Evolutionary conservation across 2,329 filamentous ascomycete genomes (phyloP).

Genomic region (Fusarium lateritium): DNA sequence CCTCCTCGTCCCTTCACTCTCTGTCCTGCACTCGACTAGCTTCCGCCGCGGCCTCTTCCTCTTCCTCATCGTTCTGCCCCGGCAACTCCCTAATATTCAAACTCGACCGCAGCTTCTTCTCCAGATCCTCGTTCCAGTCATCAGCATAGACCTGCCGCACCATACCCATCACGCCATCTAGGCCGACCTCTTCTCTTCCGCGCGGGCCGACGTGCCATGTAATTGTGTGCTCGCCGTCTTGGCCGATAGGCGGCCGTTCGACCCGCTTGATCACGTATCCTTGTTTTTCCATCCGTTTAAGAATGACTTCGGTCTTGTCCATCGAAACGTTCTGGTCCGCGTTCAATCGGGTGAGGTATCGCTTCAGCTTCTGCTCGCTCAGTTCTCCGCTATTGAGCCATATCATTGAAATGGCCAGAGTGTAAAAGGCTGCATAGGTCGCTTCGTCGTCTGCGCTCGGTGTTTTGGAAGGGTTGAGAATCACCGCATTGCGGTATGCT

Average conservation of each 20-base stretch:
- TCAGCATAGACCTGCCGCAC: constrained; percentile 73
- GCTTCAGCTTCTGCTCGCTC: constrained; percentile 82
- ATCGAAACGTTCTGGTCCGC: constrained; percentile 81
- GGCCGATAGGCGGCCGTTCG: constrained; percentile 68
- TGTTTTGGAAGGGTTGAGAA: constrained; percentile 77
- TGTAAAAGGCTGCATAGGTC: constrained; percentile 87
- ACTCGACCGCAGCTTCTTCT: constrained; percentile 73
- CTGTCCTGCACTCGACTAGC: constrained; percentile 28
- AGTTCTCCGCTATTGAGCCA: constrained; percentile 80
- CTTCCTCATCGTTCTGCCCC: constrained; percentile 44
- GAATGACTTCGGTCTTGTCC: constrained; percentile 81
- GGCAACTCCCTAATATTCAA: constrained; percentile 64
- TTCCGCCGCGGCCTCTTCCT: constrained; percentile 43
- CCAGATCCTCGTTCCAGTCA: constrained; percentile 65
- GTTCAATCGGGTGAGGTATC: constrained; percentile 82
- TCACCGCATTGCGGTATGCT: constrained; percentile 74
- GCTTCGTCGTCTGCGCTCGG: constrained; percentile 78
- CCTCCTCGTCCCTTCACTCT: constrained; percentile 3
- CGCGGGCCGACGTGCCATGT: constrained; percentile 90
- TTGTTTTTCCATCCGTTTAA: constrained; percentile 83
- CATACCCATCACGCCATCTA: constrained; percentile 80
- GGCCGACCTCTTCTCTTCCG: constrained; percentile 86
- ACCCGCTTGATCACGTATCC: constrained; percentile 84
- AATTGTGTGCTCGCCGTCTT: constrained; percentile 80
- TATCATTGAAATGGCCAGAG: constrained; percentile 83